A percentile compares a stretch with the other conserved stretches of the same genome.
These are phyloP conservation scores for Apiotrichum mycotoxinovorans DNA, from an alignment of 1,284 basidiomycete species.

Conservation along the genomic window DNA sequence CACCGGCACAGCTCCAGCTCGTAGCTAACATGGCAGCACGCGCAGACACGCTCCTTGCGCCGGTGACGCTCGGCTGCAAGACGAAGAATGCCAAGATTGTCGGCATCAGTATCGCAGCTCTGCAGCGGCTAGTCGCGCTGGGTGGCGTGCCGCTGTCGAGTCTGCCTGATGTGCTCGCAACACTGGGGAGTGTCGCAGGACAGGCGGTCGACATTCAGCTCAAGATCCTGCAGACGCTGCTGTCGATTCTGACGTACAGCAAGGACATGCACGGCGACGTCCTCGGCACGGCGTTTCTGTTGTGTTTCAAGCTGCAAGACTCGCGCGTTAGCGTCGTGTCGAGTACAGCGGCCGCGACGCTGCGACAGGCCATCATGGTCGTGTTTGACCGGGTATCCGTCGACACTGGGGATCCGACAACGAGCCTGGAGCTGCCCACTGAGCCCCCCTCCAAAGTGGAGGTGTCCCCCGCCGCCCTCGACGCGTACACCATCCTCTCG, in stretches of 20 bases:
- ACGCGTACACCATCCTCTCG: slow-evolving; percentile 83
- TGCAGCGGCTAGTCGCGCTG: slow-evolving; percentile 85
- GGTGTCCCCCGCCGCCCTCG: slow-evolving; percentile 69
- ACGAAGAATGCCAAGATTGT: slow-evolving; percentile 93
- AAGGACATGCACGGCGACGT: slow-evolving; percentile 70
- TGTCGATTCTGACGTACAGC: slow-evolving; percentile 84
- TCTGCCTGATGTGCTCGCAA: slow-evolving; percentile 72
- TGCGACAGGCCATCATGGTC: slow-evolving; percentile 95
- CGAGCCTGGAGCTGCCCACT: slow-evolving; percentile 16
- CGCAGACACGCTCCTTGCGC: slow-evolving; percentile 74
- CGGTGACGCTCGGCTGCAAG: slow-evolving; percentile 89
- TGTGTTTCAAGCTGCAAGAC: slow-evolving; percentile 93
- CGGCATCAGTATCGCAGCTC: slow-evolving; percentile 80
- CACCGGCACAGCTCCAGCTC: no score
- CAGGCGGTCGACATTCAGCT: slow-evolving; percentile 94
- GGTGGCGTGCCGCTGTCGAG: slow-evolving; percentile 67
- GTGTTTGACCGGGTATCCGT: slow-evolving; percentile 82
- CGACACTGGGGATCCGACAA: neutral
- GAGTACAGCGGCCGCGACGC: slow-evolving; percentile 92
- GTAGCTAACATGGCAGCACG: slow-evolving; percentile 58
- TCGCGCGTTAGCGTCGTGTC: slow-evolving; percentile 93
- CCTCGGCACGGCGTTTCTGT: slow-evolving; percentile 73
- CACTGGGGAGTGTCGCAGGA: slow-evolving; percentile 78
- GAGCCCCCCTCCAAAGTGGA: slow-evolving; percentile 34
- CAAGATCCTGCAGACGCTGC: slow-evolving; percentile 81